Percentiles rank a stretch among this genome's conserved stretches.
phyloP scores from a whole-genome alignment of 2,329 filamentous ascomycete genomes.

The Cercospora brassicicola region DNA sequence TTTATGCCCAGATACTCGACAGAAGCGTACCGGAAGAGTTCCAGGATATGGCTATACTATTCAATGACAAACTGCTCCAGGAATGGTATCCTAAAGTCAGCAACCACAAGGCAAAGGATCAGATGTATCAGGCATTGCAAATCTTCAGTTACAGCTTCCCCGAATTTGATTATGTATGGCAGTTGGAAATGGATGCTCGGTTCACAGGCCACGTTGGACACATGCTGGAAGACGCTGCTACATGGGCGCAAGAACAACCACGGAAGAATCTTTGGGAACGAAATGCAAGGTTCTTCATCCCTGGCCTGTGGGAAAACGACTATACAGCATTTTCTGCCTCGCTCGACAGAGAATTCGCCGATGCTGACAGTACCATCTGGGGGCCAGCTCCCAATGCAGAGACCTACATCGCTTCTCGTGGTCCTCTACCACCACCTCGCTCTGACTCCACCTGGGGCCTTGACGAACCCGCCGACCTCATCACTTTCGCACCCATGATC shows the following conservation, averaged over 20 bases:
- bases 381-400: constrained; percentile 61
- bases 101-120: constrained; percentile 69
- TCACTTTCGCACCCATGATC: constrained; percentile 72
- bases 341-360: constrained; percentile 56
- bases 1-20: constrained; percentile 53
- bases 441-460: constrained; percentile 72
- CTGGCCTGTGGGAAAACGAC: constrained; percentile 55
- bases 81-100: constrained; percentile 64
- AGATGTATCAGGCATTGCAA: constrained; percentile 67
- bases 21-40: constrained; percentile 71
- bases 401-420: constrained; percentile 1
- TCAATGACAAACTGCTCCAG: constrained; percentile 85
- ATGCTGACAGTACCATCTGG: constrained; percentile 53
- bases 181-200: constrained; percentile 82
- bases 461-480: constrained; percentile 69
- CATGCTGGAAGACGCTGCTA: constrained; percentile 45
- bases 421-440: constrained; percentile 57
- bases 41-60: constrained; percentile 80
- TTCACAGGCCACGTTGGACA: constrained; percentile 67
- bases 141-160: constrained; percentile 49
- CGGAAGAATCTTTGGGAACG: constrained; percentile 70
- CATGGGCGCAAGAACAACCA: constrained; percentile 64
- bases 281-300: constrained; percentile 69
- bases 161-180: constrained; percentile 62
- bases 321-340: constrained; percentile 6